Conservation (phyloP, 2,329 filamentous ascomycete genomes). For the Penicillium janthinellum region DNA sequence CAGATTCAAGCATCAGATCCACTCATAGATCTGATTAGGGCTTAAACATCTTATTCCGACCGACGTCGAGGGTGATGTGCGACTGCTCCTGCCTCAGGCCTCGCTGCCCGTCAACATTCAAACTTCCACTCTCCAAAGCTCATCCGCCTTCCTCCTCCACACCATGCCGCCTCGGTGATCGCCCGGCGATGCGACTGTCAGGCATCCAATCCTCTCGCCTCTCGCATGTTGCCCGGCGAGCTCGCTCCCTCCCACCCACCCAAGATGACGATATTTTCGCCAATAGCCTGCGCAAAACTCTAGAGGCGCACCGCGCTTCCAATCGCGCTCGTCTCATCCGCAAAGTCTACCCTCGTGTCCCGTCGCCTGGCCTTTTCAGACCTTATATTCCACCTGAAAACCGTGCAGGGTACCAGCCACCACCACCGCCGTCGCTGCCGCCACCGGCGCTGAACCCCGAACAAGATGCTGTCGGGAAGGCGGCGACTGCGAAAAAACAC, state of each 20-base stretch:
- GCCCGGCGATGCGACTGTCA: slow-evolving; percentile 29
- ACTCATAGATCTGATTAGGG: too few relatives aligned
- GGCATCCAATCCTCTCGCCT: slow-evolving; percentile 18
- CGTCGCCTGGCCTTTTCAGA: slow-evolving; percentile 18
- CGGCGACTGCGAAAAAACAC: slow-evolving; percentile 4
- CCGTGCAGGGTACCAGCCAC: slow-evolving; percentile 16
- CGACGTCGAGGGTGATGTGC: too few relatives aligned
- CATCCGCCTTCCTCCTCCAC: slow-evolving; percentile 10
- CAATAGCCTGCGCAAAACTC: slow-evolving; percentile 41
- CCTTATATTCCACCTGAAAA: slow-evolving; percentile 21
- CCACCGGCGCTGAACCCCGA: slow-evolving; percentile 2
- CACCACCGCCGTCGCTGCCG: background rate
- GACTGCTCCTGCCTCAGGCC: background rate
- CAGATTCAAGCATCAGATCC: too few relatives aligned
- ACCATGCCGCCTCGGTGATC: slow-evolving; percentile 19
- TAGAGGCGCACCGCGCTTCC: slow-evolving; percentile 44
- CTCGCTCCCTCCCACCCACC: slow-evolving; percentile 12
- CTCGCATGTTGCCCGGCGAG: slow-evolving; percentile 11
- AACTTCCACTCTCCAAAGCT: background rate
- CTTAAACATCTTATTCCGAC: too few relatives aligned
- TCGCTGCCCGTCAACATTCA: background rate
- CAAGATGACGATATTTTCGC: slow-evolving; percentile 32
- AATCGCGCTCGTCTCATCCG: slow-evolving; percentile 43
- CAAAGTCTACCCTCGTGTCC: slow-evolving; percentile 26
- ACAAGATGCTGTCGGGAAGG: background rate